Evolutionary conservation across 176 grass and related monocot species (phyloP), one percentile per base, ranked within the genome.

Genomic region (Olyra latifolia): DNA sequence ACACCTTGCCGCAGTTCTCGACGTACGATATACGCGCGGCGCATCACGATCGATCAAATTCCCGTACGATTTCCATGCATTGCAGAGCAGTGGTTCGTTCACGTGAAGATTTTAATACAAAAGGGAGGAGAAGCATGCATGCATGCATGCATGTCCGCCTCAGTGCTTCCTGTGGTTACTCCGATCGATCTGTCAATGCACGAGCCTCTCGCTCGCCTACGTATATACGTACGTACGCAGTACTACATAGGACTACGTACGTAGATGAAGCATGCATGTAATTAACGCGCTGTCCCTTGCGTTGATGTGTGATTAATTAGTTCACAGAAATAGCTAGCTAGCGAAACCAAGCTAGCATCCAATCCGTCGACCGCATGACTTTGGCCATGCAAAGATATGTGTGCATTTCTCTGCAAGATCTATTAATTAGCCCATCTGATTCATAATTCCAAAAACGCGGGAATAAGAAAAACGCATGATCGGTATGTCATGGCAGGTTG

Each of bases 21-120:
- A 4, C 32, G 32, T 35, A 59, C 56, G 56, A 14, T 59, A 27
- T 6, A 27, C 13, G 56, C 56, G 23, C 23, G 32, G 5, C 2
- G 32, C 32, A 35, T 35, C 32, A 35, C 32, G 32, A 27, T 59
- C 52, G 64, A 55, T 69, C 8, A 15, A 35, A 35, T 35, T 4
- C 5, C 32, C 32, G 32, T 35, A 35, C n/a, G n/a, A n/a, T n/a
- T 35, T 32, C 62, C 53, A 10, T 69, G 17, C 46, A 23, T 46
- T 13, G 47, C 39, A 12, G 19, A 23, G 9, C 12, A 53, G 81
- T 19, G 61, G 8, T 66, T 66, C 62, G 8, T 66, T 66, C 62
- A 58, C 81, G 81, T 84, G 81, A 83, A 67, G 57, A n/a, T 30
- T 63, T 62, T 52, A 72, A 52, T 66, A 15, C 13, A 6, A 19